Conservation (phyloP, 148 eudicot genomes). For the Polygonum maritimum region DNA sequence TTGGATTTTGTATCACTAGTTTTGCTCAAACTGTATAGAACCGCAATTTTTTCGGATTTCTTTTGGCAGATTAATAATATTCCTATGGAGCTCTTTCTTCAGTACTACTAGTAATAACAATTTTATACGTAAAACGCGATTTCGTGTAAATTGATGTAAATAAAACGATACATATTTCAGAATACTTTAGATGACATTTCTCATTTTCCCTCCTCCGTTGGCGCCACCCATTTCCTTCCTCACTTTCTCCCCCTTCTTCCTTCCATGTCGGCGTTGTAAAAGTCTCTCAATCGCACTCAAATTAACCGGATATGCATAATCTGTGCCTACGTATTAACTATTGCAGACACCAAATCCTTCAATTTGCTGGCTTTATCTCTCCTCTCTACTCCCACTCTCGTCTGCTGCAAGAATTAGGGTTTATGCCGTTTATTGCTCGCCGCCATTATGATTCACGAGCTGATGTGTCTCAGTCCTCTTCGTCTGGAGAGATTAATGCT, state of each 20-base stretch:
- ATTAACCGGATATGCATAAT: background rate
- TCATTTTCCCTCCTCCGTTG: background rate
- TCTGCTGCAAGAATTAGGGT: background rate
- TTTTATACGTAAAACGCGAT: too few species aligned
- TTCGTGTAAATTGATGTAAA: too few species aligned
- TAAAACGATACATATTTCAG: too few species aligned
- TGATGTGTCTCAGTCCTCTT: background rate
- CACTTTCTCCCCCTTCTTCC: background rate
- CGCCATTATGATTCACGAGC: background rate
- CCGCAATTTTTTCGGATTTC: background rate
- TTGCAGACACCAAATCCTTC: background rate
- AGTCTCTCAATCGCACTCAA: background rate
- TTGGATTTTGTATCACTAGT: background rate
- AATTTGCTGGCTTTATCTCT: background rate
- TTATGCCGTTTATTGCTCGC: background rate
- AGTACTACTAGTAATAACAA: background rate
- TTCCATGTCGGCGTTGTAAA: background rate
- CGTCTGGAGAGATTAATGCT: slow-evolving; percentile 64
- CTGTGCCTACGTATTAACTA: background rate
- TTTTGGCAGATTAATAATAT: too few species aligned
- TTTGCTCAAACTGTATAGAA: background rate
- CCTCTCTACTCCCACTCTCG: background rate
- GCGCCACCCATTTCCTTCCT: background rate
- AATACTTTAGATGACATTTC: too few species aligned
- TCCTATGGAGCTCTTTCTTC: background rate